A percentile compares a stretch with the other conserved stretches of the same genome.
Conservation (phyloP, 108 stramenopile species). For the Nitzschia sp. region DNA sequence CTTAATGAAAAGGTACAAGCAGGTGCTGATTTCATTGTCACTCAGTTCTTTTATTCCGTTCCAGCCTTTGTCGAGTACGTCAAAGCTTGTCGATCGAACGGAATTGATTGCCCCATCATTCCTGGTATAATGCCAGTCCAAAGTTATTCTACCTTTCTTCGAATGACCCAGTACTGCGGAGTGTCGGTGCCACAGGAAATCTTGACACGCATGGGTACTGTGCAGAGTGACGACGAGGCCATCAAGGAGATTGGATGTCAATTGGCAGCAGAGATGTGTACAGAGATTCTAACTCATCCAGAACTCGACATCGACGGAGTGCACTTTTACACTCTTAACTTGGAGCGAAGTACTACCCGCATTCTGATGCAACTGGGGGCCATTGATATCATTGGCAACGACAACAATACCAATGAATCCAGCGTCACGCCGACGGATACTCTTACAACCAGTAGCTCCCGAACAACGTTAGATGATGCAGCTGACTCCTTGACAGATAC, state of each 20-base stretch:
- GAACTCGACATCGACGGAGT: slow-evolving; percentile 56
- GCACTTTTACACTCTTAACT: slow-evolving; percentile 96
- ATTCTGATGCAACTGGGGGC: slow-evolving; percentile 67
- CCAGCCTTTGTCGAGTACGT: slow-evolving; percentile 80
- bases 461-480: not conserved
- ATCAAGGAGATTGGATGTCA: slow-evolving; percentile 90
- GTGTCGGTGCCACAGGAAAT: slow-evolving; percentile 74
- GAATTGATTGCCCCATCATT: slow-evolving; percentile 90
- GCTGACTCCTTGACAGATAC: slow-evolving; percentile 17
- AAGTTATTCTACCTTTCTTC: slow-evolving; percentile 70
- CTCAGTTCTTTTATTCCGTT: slow-evolving; percentile 95
- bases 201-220: slow-evolving; percentile 54
- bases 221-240: slow-evolving; percentile 91
- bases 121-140: slow-evolving; percentile 97
- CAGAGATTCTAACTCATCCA: slow-evolving; percentile 43
- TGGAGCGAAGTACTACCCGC: slow-evolving; percentile 82
- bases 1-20: slow-evolving; percentile 92
- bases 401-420: not conserved
- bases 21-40: slow-evolving; percentile 94
- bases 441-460: not conserved
- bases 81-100: slow-evolving; percentile 62
- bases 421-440: not conserved
- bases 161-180: slow-evolving; percentile 81
- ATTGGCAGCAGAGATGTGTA: slow-evolving; percentile 82
- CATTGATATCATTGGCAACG: slow-evolving; percentile 19